These are phyloP conservation scores for Thinopyrum elongatum DNA, from an alignment of 176 grass and related monocot species.

Conservation along the genomic window DNA sequence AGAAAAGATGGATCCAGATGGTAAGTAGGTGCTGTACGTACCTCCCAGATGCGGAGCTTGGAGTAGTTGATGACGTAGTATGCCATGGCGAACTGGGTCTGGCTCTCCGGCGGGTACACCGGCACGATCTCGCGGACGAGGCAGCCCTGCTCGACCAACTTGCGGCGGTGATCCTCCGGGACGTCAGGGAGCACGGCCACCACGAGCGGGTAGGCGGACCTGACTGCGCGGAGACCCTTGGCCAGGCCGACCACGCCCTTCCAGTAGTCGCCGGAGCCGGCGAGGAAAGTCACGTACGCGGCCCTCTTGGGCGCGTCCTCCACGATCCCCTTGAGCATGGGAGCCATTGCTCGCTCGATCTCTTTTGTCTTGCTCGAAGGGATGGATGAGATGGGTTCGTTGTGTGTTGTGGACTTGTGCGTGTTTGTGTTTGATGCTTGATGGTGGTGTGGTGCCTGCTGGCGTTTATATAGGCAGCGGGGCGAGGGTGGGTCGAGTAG, in stretches of 20 bases:
- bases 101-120: constrained; percentile 53
- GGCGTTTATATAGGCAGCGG: background rate
- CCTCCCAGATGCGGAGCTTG: constrained; percentile 86
- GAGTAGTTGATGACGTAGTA: constrained; percentile 90
- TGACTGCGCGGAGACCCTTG: background rate
- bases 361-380: background rate
- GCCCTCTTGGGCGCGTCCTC: background rate
- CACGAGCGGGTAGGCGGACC: background rate
- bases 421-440: too few relatives aligned
- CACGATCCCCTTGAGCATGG: background rate
- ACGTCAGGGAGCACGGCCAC: background rate
- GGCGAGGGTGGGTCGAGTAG: too few relatives aligned
- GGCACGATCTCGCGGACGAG: constrained; percentile 67
- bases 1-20: background rate
- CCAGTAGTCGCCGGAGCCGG: background rate
- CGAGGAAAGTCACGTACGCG: background rate
- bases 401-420: background rate
- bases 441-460: too few relatives aligned
- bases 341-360: background rate
- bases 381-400: background rate
- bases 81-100: constrained; percentile 68
- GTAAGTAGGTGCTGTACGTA: too few relatives aligned
- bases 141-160: constrained; percentile 41
- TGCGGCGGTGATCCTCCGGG: background rate
- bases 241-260: background rate